Base-by-base conservation (phyloP, 768 basidiomycete species). In the Mrakia blollopis region DNA sequence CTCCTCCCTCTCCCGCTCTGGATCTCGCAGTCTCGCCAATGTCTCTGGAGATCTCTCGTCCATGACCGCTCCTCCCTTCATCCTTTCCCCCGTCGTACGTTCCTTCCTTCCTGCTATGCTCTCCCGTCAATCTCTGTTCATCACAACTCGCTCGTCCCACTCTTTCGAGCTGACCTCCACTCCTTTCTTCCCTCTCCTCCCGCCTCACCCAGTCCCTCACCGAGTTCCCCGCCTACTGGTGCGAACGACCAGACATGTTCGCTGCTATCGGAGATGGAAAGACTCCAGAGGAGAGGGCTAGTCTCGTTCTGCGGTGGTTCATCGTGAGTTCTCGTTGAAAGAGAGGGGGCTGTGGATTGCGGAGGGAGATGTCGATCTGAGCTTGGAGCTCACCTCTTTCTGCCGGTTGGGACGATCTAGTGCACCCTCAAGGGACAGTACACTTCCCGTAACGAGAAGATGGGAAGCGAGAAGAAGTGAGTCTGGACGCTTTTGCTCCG, bases 391-490 rank as follows among this genome's bases (percentile, higher is more conserved):
- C 30, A 63, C 28, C n/a, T 13, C 4, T 6, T 1, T 9, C 18
- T 63, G 11, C 18, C 28, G 65, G 41, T 41, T 72, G n/a, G 32
- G 10, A 32, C 35, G 39, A 2, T 68, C 41, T 47, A 77, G 76
- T 72, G 79, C 81, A 99, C 96, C 0, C 87, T 99, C 71, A 97
- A 94, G 83, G 95, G 93, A 21, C 94, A 97, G 82, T 84, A 84
- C 78, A 98, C 92, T 60, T 93, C 93, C 25, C 87, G 95, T 69
- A 98, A 98, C 81, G 94, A 97, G 85, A 90, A 90, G 79, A 91
- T 94, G 89, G 96, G 96, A 21, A 93, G 92, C 0, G 95, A 98
- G 88, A 98, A 98, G 87, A 98, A 98, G 80, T 92, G 79, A 68
- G 89, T 85, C 50, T 41, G 14, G 41, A 25, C 32, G 39, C 60